Evolutionary conservation across 1,284 basidiomycete genomes (phyloP).

Genomic region (Apiotrichum laibachii): DNA sequence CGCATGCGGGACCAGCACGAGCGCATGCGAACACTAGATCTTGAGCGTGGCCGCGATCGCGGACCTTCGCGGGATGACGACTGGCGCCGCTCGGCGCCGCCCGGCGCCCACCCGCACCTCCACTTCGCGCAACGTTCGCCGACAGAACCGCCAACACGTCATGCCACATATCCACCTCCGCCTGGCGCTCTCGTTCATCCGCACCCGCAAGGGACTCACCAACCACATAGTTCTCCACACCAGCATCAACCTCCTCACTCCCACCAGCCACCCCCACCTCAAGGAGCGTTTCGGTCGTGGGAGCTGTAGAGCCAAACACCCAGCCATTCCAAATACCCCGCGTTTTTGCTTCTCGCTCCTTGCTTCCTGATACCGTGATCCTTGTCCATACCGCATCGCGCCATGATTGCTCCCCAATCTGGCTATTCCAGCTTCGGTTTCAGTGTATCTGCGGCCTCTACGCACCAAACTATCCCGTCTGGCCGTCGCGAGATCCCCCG

Average conservation of each 20-base stretch:
- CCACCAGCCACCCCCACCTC: background rate
- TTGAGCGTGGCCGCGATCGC: background rate
- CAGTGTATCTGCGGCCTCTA: no score
- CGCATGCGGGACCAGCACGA: background rate
- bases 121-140: background rate
- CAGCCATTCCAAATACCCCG: no score
- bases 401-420: no score
- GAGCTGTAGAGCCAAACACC: background rate
- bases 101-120: background rate
- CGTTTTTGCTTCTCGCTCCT: no score
- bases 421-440: no score
- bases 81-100: constrained; percentile 3
- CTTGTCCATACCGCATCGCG: no score
- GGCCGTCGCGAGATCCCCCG: no score
- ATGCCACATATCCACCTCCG: background rate
- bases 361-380: no score
- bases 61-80: background rate
- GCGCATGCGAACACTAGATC: background rate
- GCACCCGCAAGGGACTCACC: background rate
- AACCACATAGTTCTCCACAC: background rate
- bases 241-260: background rate
- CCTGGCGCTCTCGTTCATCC: background rate
- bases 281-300: constrained; percentile 1
- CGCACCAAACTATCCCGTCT: no score
- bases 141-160: background rate